A percentile compares a stretch with the other conserved stretches of the same genome.
Conservation (phyloP, 306 rosid genomes). For the Aeschynomene evenia region DNA sequence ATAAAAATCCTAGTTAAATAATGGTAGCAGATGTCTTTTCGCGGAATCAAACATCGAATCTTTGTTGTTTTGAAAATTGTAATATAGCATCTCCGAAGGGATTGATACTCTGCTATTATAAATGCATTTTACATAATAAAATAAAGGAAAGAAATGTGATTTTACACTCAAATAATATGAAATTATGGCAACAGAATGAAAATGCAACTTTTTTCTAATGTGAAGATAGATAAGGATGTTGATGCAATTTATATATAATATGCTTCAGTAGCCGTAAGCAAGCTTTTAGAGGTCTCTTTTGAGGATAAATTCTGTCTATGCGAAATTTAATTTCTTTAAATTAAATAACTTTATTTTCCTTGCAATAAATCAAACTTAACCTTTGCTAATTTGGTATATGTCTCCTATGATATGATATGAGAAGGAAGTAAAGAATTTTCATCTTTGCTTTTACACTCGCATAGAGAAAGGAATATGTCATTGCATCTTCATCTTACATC, state of each 20-base stretch:
- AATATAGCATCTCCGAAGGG: not conserved
- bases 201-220: not conserved
- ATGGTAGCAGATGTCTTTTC: conserved; percentile 20
- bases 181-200: not conserved
- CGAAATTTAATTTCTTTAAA: conserved; percentile 21
- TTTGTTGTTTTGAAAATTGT: too few species aligned
- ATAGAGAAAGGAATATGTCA: conserved; percentile 23
- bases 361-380: conserved; percentile 28
- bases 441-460: not conserved
- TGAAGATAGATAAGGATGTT: not conserved
- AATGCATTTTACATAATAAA: not conserved
- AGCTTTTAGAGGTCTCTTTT: conserved; percentile 16
- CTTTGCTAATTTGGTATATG: conserved; percentile 26
- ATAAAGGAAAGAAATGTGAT: not conserved
- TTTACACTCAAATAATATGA: not conserved
- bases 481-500: conserved; percentile 34
- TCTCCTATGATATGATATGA: conserved; percentile 27
- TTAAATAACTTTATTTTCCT: not conserved
- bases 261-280: conserved; percentile 10
- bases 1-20: not conserved
- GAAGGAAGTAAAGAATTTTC: conserved; percentile 6
- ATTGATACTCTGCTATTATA: too few species aligned
- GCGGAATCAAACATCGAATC: conserved; percentile 24
- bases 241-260: not conserved
- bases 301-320: conserved; percentile 43